Evolutionary conservation across 495 filamentous ascomycete genomes (phyloP), one percentile per base, ranked within the genome.

Genomic region (Terfezia boudieri): DNA sequence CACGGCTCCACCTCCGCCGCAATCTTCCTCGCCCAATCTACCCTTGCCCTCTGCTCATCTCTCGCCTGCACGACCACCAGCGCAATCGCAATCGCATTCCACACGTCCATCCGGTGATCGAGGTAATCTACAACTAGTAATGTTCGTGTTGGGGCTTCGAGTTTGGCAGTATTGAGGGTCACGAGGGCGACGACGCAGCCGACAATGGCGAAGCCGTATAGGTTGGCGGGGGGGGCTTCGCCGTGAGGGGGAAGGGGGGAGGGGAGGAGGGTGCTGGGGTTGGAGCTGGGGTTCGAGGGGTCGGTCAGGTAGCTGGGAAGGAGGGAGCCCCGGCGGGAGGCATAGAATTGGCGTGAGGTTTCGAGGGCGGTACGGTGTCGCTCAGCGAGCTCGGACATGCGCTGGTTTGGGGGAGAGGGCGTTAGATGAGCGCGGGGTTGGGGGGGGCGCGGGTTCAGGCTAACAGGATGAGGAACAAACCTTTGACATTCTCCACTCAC

Each of bases 161-260:
- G 52, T 4, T 48, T 37, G 9, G 56, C 53, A 9, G 62, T 61
- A 7, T 64, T 59, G 3, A 68, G 59, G 2, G 68, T 67, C 23
- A 69, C 61, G 10, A 70, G 56, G 12, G 67, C 66, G 32, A 61
- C 60, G 2, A 62, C 56, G 49, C 57, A 57, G 32, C 67, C 60
- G 37, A 61, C 62, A 16, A 70, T 57, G 43, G 68, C 64, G 48
- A 70, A 60, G 23, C 68, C 68, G 51, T 70, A 70, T 22, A 70
- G 36, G 0, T 60, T 64, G 49, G 16, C 16, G 11, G 49, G 23
- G 9, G n/a, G n/a, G n/a, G 49, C n/a, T 23, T 51, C 16, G 49
- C 49, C 49, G 11, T 12, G 14, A 11, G 49, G 11, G 5, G n/a
- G 49, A 11, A 51, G 49, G 49, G 14, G 23, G n/a, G 14, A 12